Percentiles rank a stretch among this genome's conserved stretches.
Evolutionary conservation across 2,329 filamentous ascomycete species (phyloP).

Genomic region (Ilyonectria mors-panacis): DNA sequence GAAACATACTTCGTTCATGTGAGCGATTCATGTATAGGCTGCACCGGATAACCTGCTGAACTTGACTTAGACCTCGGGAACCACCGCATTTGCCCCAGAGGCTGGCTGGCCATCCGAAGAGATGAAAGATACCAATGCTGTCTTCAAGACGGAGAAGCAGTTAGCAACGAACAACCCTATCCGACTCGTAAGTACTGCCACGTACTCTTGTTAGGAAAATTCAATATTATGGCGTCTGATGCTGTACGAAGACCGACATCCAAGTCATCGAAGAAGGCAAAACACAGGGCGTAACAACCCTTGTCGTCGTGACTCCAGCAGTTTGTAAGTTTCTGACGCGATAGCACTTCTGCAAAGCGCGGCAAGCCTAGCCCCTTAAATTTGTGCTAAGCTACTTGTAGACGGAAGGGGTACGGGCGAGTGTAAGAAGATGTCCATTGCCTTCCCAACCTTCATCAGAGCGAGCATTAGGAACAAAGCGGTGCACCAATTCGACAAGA

Average conservation of each 20-base stretch:
- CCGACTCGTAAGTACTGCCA: constrained; percentile 42
- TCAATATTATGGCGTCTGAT: background rate
- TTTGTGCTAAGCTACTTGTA: constrained; percentile 29
- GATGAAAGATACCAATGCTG: constrained; percentile 49
- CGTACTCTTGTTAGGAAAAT: too few species aligned
- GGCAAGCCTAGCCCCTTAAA: background rate
- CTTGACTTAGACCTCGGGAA: constrained; percentile 45
- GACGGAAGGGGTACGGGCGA: constrained; percentile 53
- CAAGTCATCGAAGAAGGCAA: constrained; percentile 49
- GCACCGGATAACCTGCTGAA: background rate
- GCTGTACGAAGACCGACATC: constrained; percentile 45
- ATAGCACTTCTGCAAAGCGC: too few species aligned
- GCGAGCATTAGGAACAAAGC: constrained; percentile 47
- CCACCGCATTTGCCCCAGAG: constrained; percentile 46
- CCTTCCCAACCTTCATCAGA: constrained; percentile 50
- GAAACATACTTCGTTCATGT: constrained; percentile 54
- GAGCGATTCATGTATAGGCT: constrained; percentile 8
- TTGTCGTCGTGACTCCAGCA: constrained; percentile 48
- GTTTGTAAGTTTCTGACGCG: constrained; percentile 44
- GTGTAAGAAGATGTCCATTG: constrained; percentile 53
- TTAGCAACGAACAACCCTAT: constrained; percentile 46
- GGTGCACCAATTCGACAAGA: constrained; percentile 52
- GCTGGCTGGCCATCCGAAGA: constrained; percentile 51
- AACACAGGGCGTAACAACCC: constrained; percentile 47
- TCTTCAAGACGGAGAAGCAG: constrained; percentile 50